Evolutionary conservation across 495 filamentous ascomycete species (phyloP).

Genomic region (Tuber brumale): DNA sequence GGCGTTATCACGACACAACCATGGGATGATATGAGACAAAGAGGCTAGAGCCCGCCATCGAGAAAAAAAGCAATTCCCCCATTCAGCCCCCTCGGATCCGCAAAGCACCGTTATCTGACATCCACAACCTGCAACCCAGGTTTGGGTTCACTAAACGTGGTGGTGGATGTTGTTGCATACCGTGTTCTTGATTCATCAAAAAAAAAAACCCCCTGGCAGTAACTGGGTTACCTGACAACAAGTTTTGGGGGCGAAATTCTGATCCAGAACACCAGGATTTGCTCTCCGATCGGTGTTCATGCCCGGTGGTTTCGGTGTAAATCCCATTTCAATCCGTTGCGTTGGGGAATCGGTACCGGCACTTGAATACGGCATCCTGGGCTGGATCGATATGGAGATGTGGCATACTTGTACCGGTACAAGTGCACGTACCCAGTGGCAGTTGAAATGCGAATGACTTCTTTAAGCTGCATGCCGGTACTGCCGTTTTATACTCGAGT

Average conservation of each 20-base stretch:
- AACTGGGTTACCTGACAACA: background rate
- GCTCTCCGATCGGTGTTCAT: background rate
- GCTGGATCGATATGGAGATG: conserved; percentile 1
- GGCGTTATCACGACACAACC: background rate
- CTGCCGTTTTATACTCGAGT: background rate
- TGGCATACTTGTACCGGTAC: background rate
- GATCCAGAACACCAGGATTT: background rate
- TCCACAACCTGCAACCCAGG: background rate
- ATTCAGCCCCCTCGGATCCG: background rate
- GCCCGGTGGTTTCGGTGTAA: background rate
- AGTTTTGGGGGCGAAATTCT: background rate
- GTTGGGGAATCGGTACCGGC: background rate
- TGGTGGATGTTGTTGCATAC: conserved; percentile 1
- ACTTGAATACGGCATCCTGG: background rate
- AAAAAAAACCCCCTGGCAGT: background rate
- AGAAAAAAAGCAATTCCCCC: conserved; percentile 3
- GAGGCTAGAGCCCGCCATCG: background rate
- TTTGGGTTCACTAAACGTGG: background rate
- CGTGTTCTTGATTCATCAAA: background rate
- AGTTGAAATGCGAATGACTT: background rate
- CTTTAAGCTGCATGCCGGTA: background rate
- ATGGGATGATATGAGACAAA: conserved; percentile 4
- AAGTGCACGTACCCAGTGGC: background rate
- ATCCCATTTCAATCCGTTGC: background rate
- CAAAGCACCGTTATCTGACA: background rate